Evolutionary conservation across 129 eudicot species (phyloP).

Genomic region (Escallonia rubra): DNA sequence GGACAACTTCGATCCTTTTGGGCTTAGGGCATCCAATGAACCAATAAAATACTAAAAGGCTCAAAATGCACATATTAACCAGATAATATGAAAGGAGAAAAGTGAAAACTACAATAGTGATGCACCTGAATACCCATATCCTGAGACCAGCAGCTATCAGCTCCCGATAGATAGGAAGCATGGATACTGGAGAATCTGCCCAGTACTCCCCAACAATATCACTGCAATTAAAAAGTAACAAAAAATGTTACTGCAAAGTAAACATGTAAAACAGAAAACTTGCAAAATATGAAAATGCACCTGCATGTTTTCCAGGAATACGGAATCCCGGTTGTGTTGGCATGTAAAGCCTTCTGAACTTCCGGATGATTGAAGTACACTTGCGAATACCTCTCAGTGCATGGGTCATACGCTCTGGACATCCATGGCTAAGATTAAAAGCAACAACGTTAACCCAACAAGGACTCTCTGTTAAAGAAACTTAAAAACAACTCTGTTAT

Average conservation of each 20-base stretch:
- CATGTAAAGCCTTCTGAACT: conserved; percentile 91
- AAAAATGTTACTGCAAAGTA: neutral
- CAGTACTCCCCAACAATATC: conserved; percentile 74
- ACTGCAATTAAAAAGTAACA: conserved; percentile 37
- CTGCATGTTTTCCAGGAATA: conserved; percentile 95
- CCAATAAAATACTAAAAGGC: too few species aligned
- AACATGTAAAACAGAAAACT: neutral
- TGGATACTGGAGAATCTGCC: conserved; percentile 83
- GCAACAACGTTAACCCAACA: neutral
- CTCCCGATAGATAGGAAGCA: conserved; percentile 92
- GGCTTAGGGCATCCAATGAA: too few species aligned
- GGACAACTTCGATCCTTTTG: too few species aligned
- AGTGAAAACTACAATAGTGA: neutral
- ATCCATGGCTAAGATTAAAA: conserved; percentile 71
- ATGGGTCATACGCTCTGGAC: conserved; percentile 92
- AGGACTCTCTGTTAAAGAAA: conserved; percentile 1
- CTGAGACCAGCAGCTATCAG: conserved; percentile 77
- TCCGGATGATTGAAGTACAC: conserved; percentile 79
- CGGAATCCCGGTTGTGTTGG: conserved; percentile 55
- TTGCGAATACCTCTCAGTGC: conserved; percentile 74
- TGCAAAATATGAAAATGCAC: conserved; percentile 20
- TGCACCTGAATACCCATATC: conserved; percentile 91
- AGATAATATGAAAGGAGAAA: neutral
- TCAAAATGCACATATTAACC: too few species aligned
- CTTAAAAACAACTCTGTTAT: neutral